Evolutionary conservation across 345 rosid genomes (phyloP).

Genomic region (Schrenkiella parvula): DNA sequence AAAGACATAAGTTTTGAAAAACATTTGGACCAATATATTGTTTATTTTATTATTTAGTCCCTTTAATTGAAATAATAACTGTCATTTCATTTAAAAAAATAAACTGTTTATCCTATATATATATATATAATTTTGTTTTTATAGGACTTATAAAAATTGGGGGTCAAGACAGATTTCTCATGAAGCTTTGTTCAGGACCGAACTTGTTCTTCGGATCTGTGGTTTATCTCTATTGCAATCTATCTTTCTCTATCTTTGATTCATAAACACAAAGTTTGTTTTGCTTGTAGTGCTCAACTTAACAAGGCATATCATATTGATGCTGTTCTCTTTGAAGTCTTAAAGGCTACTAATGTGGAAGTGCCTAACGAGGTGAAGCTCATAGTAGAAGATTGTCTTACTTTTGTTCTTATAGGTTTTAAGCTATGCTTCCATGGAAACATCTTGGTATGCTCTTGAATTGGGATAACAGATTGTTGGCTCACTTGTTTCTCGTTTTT

Average conservation of each 20-base stretch:
- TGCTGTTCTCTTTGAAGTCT: slow-evolving; percentile 66
- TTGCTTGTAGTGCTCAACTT: slow-evolving; percentile 57
- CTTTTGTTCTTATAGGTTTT: not conserved
- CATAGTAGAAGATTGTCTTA: not conserved
- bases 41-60: too few species aligned
- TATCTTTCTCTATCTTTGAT: not conserved
- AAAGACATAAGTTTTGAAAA: too few species aligned
- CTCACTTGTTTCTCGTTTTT: slow-evolving; percentile 19
- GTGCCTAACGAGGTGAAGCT: slow-evolving; percentile 60
- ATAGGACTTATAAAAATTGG: too few species aligned
- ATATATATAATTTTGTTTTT: too few species aligned
- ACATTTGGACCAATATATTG: too few species aligned
- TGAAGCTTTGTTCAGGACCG: too few species aligned
- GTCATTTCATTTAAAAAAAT: too few species aligned
- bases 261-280: not conserved
- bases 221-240: not conserved
- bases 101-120: too few species aligned
- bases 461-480: not conserved
- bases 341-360: slow-evolving; percentile 55
- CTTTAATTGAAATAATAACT: too few species aligned
- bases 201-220: not conserved
- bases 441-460: slow-evolving; percentile 8
- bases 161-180: too few species aligned
- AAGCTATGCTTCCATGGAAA: not conserved
- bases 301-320: slow-evolving; percentile 72